Percentiles rank a stretch among this genome's conserved stretches.
phyloP scores from a whole-genome alignment of 2,329 filamentous ascomycete species.

The Aspergillus tamarii region DNA sequence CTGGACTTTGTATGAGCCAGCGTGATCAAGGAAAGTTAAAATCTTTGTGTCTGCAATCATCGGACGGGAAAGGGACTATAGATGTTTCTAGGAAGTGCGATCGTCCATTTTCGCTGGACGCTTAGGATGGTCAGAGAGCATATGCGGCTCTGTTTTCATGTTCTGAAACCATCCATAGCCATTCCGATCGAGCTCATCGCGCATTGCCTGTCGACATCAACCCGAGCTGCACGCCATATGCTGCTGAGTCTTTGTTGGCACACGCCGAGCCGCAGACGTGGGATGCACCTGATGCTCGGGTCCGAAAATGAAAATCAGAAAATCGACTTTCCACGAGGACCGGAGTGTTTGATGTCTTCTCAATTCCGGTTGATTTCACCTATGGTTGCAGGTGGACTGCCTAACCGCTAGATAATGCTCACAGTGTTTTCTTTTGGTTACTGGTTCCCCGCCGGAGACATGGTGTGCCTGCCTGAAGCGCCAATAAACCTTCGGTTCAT shows the following conservation, averaged over 20 bases:
- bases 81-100: not conserved
- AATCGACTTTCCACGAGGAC: not conserved
- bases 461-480: not conserved
- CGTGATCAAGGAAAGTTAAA: too few relatives aligned
- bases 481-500: not conserved
- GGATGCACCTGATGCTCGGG: constrained; percentile 2
- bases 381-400: not conserved
- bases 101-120: not conserved
- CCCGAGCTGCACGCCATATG: not conserved
- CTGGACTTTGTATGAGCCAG: not conserved
- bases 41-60: not conserved
- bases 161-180: not conserved
- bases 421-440: not conserved
- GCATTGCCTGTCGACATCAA: not conserved
- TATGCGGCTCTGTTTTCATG: not conserved
- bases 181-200: not conserved
- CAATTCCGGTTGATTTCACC: not conserved
- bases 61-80: not conserved
- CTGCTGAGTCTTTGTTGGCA: constrained; percentile 7
- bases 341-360: not conserved
- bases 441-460: not conserved
- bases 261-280: constrained; percentile 4
- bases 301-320: not conserved
- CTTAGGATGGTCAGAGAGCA: not conserved
- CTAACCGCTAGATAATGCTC: not conserved